These are phyloP conservation scores for Incumbomyces lentus DNA, from an alignment of 2,329 filamentous ascomycete species.

Conservation along the genomic window DNA sequence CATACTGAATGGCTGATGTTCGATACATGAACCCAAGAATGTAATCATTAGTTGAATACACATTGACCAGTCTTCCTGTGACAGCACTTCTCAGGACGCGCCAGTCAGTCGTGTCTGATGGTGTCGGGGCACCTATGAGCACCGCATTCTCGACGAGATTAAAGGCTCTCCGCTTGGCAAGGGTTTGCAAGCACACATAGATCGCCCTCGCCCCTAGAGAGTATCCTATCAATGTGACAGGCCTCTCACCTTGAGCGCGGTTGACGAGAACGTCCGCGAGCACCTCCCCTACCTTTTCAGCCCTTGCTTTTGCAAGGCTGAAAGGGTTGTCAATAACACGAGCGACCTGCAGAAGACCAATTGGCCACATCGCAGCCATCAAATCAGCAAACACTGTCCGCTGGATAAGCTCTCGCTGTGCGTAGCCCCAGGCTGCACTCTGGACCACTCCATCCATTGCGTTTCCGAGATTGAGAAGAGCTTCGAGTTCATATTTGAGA, in stretches of 20 bases:
- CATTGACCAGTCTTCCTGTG: conserved; percentile 72
- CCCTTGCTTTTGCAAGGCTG: conserved; percentile 61
- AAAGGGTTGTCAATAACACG: conserved; percentile 73
- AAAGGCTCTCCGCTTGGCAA: conserved; percentile 70
- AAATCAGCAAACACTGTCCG: conserved; percentile 59
- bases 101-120: conserved; percentile 64
- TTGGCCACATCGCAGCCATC: conserved; percentile 59
- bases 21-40: conserved; percentile 81
- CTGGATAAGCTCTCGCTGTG: conserved; percentile 65
- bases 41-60: conserved; percentile 78
- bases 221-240: conserved; percentile 71
- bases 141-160: conserved; percentile 76
- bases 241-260: conserved; percentile 68
- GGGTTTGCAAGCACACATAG: conserved; percentile 64
- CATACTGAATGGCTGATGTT: conserved; percentile 69
- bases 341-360: conserved; percentile 56
- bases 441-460: conserved; percentile 68
- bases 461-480: conserved; percentile 65
- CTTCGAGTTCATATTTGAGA: conserved; percentile 71
- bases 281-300: conserved; percentile 69
- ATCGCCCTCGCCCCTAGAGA: conserved; percentile 73
- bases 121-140: conserved; percentile 69
- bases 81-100: conserved; percentile 66
- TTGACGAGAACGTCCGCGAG: conserved; percentile 76
- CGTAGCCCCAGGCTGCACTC: conserved; percentile 68